These are phyloP conservation scores for Penicillium sp. DNA, from an alignment of 2,329 filamentous ascomycete species.

Conservation along the genomic window DNA sequence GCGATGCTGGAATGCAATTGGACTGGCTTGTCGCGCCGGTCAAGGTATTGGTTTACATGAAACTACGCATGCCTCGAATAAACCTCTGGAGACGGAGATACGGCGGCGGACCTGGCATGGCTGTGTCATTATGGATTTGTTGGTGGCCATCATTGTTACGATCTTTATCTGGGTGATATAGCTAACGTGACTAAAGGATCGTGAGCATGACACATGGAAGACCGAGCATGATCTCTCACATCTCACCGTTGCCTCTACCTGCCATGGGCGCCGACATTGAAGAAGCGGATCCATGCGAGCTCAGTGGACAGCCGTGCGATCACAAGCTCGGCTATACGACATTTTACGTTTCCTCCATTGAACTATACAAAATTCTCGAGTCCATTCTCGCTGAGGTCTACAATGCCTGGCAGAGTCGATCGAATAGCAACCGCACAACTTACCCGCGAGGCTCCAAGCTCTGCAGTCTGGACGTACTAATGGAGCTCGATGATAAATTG, in stretches of 20 bases:
- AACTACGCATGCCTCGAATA: slow-evolving; percentile 12
- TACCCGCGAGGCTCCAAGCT: slow-evolving; percentile 13
- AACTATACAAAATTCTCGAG: slow-evolving; percentile 33
- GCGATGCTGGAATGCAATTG: slow-evolving; percentile 45
- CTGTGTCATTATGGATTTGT: slow-evolving; percentile 42
- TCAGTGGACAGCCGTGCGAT: slow-evolving; percentile 12
- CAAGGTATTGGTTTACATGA: slow-evolving; percentile 44
- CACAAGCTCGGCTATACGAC: slow-evolving; percentile 20
- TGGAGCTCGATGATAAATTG: slow-evolving; percentile 29
- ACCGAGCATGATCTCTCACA: slow-evolving; percentile 34
- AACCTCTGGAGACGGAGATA: slow-evolving; percentile 38
- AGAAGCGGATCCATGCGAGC: slow-evolving; percentile 19
- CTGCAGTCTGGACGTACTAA: slow-evolving; percentile 26
- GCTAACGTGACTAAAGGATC: slow-evolving; percentile 16
- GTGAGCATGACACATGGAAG: slow-evolving; percentile 41
- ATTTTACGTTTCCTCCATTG: slow-evolving; percentile 28
- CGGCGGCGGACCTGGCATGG: slow-evolving; percentile 41
- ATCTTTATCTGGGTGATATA: not conserved
- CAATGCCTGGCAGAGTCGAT: slow-evolving; percentile 27
- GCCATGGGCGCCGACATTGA: slow-evolving; percentile 13
- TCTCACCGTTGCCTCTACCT: slow-evolving; percentile 26
- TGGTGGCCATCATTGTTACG: slow-evolving; percentile 7
- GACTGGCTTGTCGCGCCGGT: slow-evolving; percentile 43
- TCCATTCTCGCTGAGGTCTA: slow-evolving; percentile 37
- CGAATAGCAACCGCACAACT: slow-evolving; percentile 8